Conservation (phyloP, 1,284 basidiomycete genomes). For the Neonothopanus nambi region DNA sequence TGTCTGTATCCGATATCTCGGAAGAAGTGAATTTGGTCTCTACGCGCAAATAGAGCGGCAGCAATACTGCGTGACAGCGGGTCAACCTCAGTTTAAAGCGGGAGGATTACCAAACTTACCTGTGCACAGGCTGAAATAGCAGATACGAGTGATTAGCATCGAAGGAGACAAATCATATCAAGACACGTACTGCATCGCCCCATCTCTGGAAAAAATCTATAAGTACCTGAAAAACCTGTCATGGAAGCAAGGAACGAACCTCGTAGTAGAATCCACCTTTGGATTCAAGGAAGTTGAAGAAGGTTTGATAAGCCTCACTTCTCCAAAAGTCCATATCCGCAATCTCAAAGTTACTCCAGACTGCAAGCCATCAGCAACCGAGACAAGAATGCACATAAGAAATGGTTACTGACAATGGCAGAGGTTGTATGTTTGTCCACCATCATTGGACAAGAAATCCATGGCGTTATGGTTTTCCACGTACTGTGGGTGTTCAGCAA, state of each 20-base stretch:
- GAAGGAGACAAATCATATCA: not conserved
- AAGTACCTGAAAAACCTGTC: not conserved
- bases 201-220: conserved; percentile 49
- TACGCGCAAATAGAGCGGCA: conserved; percentile 68
- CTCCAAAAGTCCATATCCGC: conserved; percentile 83
- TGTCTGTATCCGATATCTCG: conserved; percentile 57
- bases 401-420: conserved; percentile 68
- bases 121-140: conserved; percentile 50
- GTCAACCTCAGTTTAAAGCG: too few species aligned
- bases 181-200: conserved; percentile 56
- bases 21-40: conserved; percentile 79
- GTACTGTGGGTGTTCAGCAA: conserved; percentile 64
- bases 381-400: too few species aligned
- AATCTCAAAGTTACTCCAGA: conserved; percentile 88
- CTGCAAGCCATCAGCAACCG: conserved; percentile 31
- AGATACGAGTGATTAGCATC: not conserved
- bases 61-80: conserved; percentile 65
- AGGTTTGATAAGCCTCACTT: conserved; percentile 72
- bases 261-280: conserved; percentile 88
- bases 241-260: conserved; percentile 34
- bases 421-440: conserved; percentile 70
- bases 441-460: conserved; percentile 74
- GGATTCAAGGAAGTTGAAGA: conserved; percentile 76
- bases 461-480: conserved; percentile 72
- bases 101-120: conserved; percentile 16